Evolutionary conservation across 1,284 basidiomycete genomes (phyloP), one percentile per base, ranked within the genome.

Genomic region (Ceratobasidium sp.): DNA sequence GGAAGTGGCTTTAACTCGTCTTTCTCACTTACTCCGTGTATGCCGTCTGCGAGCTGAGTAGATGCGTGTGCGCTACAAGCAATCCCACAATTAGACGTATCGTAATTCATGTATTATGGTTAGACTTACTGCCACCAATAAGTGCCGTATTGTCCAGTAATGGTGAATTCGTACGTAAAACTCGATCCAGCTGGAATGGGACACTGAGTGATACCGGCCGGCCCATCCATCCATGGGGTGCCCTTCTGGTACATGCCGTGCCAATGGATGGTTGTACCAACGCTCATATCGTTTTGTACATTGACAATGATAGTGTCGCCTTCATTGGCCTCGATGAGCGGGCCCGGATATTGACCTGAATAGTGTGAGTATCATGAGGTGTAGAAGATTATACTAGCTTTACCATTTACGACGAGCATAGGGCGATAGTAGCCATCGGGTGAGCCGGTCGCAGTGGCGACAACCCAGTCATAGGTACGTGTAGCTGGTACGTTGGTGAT

Each of bases 251-350:
- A n/a, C n/a, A n/a, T n/a, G n/a, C n/a, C n/a, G n/a, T n/a, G n/a
- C n/a, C n/a, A n/a, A n/a, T n/a, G n/a, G n/a, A n/a, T n/a, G n/a
- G n/a, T n/a, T n/a, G n/a, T n/a, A n/a, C n/a, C n/a, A n/a, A n/a
- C n/a, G n/a, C n/a, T n/a, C n/a, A n/a, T n/a, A n/a, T n/a, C n/a
- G n/a, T n/a, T n/a, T n/a, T n/a, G n/a, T n/a, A n/a, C n/a, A n/a
- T n/a, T n/a, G n/a, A n/a, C n/a, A n/a, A n/a, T n/a, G n/a, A n/a
- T n/a, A n/a, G n/a, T n/a, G n/a, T n/a, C n/a, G n/a, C n/a, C n/a
- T n/a, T n/a, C n/a, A n/a, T n/a, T n/a, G n/a, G n/a, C n/a, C n/a
- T 86, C 82, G 65, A 86, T 82, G 5, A 83, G 80, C 0, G 85
- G 85, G 1, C 85, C 85, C 0, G 85, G 85, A 57, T 77, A 83